Evolutionary conservation across 148 eudicot species (phyloP).

Genomic region (Cornus kousa): DNA sequence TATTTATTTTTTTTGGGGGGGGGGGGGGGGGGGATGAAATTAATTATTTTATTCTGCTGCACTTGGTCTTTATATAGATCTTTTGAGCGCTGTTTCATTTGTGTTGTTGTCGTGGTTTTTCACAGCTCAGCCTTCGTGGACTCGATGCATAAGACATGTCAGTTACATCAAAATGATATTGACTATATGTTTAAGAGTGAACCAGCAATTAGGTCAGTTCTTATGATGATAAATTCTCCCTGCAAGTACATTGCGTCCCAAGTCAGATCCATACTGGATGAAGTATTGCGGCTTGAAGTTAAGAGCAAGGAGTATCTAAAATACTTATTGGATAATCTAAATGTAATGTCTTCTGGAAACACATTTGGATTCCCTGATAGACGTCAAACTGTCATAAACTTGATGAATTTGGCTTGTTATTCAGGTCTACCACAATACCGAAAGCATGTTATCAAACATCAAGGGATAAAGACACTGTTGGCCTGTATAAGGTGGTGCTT

Average conservation of each 20-base stretch:
- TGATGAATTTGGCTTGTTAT: constrained; percentile 69
- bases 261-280: constrained; percentile 46
- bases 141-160: constrained; percentile 53
- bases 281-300: constrained; percentile 26
- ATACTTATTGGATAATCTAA: constrained; percentile 41
- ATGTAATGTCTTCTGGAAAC: constrained; percentile 31
- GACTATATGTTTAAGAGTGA: constrained; percentile 31
- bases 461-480: constrained; percentile 52
- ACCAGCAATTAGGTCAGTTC: constrained; percentile 66
- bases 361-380: constrained; percentile 37
- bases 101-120: constrained; percentile 4
- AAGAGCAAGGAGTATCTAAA: constrained; percentile 39
- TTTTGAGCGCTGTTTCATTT: constrained; percentile 1
- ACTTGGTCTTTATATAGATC: background rate
- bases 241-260: constrained; percentile 56
- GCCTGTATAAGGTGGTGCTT: constrained; percentile 54
- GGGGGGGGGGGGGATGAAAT: background rate
- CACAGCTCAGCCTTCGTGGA: constrained; percentile 61
- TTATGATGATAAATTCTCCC: constrained; percentile 86
- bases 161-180: constrained; percentile 34
- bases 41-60: background rate
- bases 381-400: constrained; percentile 44
- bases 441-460: constrained; percentile 30
- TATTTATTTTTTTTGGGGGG: no score
- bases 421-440: constrained; percentile 47